phyloP scores from a whole-genome alignment of 129 eudicot genomes.

The Scalesia atractyloides region DNA sequence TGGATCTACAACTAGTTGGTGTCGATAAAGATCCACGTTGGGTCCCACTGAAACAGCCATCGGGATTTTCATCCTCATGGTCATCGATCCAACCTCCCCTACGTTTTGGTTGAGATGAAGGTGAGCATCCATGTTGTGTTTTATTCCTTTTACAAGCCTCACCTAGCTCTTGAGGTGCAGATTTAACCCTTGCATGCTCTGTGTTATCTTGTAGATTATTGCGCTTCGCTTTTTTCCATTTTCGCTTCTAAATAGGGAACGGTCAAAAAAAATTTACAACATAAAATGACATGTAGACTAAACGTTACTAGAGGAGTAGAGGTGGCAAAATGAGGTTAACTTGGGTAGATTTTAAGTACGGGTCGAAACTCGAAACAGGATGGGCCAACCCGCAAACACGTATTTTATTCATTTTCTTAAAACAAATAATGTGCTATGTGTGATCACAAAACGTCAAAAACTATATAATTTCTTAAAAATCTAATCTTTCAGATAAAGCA shows the following conservation, averaged over 20 bases:
- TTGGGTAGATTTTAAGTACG: neutral
- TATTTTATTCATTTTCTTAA: neutral
- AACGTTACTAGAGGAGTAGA: neutral
- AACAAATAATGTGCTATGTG: neutral
- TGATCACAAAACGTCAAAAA: neutral
- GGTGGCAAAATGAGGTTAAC: neutral
- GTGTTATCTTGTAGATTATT: constrained; percentile 25
- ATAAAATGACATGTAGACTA: neutral
- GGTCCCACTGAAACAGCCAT: constrained; percentile 30
- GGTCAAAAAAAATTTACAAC: neutral
- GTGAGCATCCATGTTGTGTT: constrained; percentile 30
- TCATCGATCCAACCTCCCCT: constrained; percentile 58
- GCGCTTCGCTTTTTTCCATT: constrained; percentile 46
- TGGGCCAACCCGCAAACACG: neutral
- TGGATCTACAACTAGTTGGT: constrained; percentile 37
- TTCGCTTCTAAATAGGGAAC: constrained; percentile 42
- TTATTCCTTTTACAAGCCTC: constrained; percentile 53
- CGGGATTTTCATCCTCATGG: constrained; percentile 45
- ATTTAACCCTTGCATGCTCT: constrained; percentile 34
- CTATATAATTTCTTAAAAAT: neutral
- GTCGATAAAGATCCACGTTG: constrained; percentile 55
- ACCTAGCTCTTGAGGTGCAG: constrained; percentile 55
- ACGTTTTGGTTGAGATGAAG: constrained; percentile 40
- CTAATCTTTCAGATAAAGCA: neutral
- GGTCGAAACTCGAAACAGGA: neutral